Percentiles rank a stretch among this genome's conserved stretches.
Evolutionary conservation across 176 grass and related monocot genomes (phyloP).

Genomic region (Triticum dicoccoides): DNA sequence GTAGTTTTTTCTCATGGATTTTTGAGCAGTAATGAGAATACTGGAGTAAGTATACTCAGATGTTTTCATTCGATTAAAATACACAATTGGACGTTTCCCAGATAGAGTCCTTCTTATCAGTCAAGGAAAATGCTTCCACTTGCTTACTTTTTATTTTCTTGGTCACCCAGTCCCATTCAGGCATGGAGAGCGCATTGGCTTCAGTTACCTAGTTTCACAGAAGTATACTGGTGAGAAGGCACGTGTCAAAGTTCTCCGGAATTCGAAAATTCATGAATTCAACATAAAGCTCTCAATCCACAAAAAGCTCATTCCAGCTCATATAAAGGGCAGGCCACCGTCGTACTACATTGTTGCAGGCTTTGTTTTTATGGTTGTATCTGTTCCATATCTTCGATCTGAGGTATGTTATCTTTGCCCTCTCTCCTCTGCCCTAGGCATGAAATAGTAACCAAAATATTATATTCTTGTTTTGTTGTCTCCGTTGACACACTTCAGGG

Average conservation of each 20-base stretch:
- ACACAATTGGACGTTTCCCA: conserved; percentile 13
- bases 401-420: conserved; percentile 52
- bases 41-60: background rate
- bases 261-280: conserved; percentile 73
- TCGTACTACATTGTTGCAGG: conserved; percentile 99
- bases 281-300: conserved; percentile 86
- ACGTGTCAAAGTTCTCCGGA: conserved; percentile 69
- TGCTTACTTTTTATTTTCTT: conserved; percentile 32
- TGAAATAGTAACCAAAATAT: background rate
- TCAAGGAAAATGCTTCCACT: conserved; percentile 6
- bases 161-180: conserved; percentile 85
- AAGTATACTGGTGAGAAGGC: conserved; percentile 98
- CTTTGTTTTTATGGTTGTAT: conserved; percentile 80
- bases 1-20: background rate
- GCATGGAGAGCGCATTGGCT: conserved; percentile 97
- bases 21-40: background rate
- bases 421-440: background rate
- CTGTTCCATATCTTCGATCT: conserved; percentile 94
- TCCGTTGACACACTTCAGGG: background rate
- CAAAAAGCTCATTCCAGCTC: conserved; percentile 88
- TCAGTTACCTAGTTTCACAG: conserved; percentile 95
- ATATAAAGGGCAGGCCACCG: conserved; percentile 82
- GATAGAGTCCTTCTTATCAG: background rate
- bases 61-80: background rate
- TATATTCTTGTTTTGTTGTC: background rate